Conservation (phyloP, 345 rosid species). For the Populus nigra region DNA sequence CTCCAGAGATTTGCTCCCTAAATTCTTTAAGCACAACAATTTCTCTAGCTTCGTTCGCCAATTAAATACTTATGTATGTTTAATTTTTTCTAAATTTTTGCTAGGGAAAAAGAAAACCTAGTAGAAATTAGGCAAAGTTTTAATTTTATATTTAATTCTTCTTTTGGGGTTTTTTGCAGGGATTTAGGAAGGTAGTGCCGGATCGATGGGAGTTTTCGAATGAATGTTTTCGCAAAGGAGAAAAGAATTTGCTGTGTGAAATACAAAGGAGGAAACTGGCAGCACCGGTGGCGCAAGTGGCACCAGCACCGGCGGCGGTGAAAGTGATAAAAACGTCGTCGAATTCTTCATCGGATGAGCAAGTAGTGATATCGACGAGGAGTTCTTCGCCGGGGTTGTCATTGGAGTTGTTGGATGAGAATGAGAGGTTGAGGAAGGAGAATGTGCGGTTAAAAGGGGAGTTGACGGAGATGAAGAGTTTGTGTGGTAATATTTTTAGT, state of each 20-base stretch:
- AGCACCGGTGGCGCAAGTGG: conserved; percentile 2
- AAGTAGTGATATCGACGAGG: conserved; percentile 23
- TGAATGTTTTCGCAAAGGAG: conserved; percentile 69
- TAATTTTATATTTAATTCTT: not conserved
- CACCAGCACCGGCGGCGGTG: conserved; percentile 21
- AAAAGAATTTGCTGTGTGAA: conserved; percentile 64
- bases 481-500: conserved; percentile 32
- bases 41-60: conserved; percentile 96
- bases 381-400: conserved; percentile 21
- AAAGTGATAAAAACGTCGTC: conserved; percentile 31
- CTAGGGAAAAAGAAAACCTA: too few species aligned
- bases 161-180: conserved; percentile 32
- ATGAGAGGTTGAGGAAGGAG: conserved; percentile 44
- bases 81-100: not conserved
- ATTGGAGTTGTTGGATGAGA: conserved; percentile 39
- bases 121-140: not conserved
- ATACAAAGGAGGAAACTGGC: conserved; percentile 76
- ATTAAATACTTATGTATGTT: conserved; percentile 80
- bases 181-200: conserved; percentile 78
- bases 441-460: conserved; percentile 32
- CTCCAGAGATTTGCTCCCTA: conserved; percentile 82
- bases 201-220: conserved; percentile 97
- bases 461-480: conserved; percentile 33
- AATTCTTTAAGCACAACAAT: conserved; percentile 81
- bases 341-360: conserved; percentile 33